A percentile compares a stretch with the other conserved stretches of the same genome.
Evolutionary conservation across 768 basidiomycete species (phyloP).

Genomic region (Coprinopsis sp.): DNA sequence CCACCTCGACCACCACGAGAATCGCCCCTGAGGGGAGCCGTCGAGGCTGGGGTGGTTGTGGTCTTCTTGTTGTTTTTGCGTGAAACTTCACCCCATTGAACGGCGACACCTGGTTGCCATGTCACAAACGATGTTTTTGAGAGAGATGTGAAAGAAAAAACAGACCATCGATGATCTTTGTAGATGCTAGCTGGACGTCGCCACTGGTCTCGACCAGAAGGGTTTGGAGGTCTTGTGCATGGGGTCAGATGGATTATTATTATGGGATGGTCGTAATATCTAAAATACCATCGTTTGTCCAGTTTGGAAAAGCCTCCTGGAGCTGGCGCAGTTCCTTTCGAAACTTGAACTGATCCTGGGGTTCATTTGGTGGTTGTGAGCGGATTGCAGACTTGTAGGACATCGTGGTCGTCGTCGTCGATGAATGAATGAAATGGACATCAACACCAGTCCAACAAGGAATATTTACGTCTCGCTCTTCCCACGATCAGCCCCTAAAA

Average conservation of each 20-base stretch:
- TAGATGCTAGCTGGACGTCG: constrained; percentile 64
- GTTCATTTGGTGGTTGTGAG: constrained; percentile 29
- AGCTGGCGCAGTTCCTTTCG: constrained; percentile 54
- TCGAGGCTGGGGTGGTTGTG: constrained; percentile 40
- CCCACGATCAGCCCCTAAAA: too few species aligned
- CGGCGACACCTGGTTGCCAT: constrained; percentile 55
- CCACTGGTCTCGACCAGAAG: constrained; percentile 64
- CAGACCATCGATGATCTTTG: constrained; percentile 73
- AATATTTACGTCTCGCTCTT: too few species aligned
- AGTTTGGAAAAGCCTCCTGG: constrained; percentile 66
- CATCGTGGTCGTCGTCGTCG: constrained; percentile 46
- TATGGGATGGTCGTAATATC: constrained; percentile 8
- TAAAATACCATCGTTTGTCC: constrained; percentile 63
- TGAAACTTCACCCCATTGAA: constrained; percentile 80
- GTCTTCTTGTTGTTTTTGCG: constrained; percentile 87
- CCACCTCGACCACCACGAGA: constrained; percentile 60
- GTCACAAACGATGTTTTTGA: constrained; percentile 16
- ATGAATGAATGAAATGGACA: constrained; percentile 18
- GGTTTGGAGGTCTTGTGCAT: constrained; percentile 58
- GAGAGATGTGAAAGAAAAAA: constrained; percentile 6
- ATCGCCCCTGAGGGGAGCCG: constrained; percentile 46
- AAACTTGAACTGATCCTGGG: constrained; percentile 40
- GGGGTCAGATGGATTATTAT: constrained; percentile 9
- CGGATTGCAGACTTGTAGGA: constrained; percentile 48
- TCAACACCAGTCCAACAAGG: too few species aligned